Percentiles rank a stretch among this genome's conserved stretches.
Evolutionary conservation across 2,329 filamentous ascomycete genomes (phyloP).

Genomic region (Bipolaris oryzae): DNA sequence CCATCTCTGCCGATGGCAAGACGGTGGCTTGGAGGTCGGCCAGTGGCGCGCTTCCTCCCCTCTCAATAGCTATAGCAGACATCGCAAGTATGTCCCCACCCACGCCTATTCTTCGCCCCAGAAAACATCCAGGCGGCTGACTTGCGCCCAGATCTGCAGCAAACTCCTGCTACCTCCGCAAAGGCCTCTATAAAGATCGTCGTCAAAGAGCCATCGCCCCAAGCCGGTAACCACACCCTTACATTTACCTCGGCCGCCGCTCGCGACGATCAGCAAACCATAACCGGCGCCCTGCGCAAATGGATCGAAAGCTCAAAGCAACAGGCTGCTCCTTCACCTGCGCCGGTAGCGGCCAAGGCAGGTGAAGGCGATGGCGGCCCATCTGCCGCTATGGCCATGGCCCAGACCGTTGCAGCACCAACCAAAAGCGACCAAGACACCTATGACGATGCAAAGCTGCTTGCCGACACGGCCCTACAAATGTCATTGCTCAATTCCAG

Average conservation of each 20-base stretch:
- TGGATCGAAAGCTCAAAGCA: slow-evolving; percentile 74
- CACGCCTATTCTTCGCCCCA: slow-evolving; percentile 1
- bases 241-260: slow-evolving; percentile 84
- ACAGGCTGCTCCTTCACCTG: slow-evolving; percentile 43
- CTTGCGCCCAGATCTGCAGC: slow-evolving; percentile 75
- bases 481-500: slow-evolving; percentile 87
- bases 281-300: slow-evolving; percentile 81
- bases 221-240: slow-evolving; percentile 78
- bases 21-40: slow-evolving; percentile 82
- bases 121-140: slow-evolving; percentile 11
- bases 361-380: slow-evolving; percentile 30
- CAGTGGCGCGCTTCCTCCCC: slow-evolving; percentile 63
- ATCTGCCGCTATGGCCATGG: slow-evolving; percentile 78
- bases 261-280: slow-evolving; percentile 79
- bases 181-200: slow-evolving; percentile 97
- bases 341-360: slow-evolving; percentile 34
- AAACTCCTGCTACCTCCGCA: slow-evolving; percentile 83
- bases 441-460: slow-evolving; percentile 82
- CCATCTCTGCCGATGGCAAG: slow-evolving; percentile 73
- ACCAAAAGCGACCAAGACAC: slow-evolving; percentile 63
- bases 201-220: slow-evolving; percentile 66
- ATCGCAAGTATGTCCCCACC: slow-evolving; percentile 76
- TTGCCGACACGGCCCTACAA: slow-evolving; percentile 80
- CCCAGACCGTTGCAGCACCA: slow-evolving; percentile 63
- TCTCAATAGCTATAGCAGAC: slow-evolving; percentile 73